Percentiles rank a stretch among this genome's conserved stretches.
Evolutionary conservation across 2,329 filamentous ascomycete species (phyloP).

Genomic region (Zymoseptoria ardabiliae): DNA sequence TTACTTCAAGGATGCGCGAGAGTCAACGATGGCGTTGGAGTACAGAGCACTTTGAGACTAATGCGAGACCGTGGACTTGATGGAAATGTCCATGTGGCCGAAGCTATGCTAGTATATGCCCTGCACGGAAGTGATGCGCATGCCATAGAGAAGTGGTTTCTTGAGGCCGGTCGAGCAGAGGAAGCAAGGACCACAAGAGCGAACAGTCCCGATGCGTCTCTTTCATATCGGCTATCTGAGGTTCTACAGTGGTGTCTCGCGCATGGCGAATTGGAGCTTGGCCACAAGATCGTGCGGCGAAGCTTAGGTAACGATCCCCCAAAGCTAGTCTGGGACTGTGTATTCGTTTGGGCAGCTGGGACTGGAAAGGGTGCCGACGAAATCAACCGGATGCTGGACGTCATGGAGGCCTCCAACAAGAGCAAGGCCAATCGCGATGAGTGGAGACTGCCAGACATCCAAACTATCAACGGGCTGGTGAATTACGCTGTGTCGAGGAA

Average conservation of each 20-base stretch:
- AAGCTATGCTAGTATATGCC: slow-evolving; percentile 47
- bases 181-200: not conserved
- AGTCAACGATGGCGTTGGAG: not conserved
- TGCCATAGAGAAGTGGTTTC: slow-evolving; percentile 60
- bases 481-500: slow-evolving; percentile 62
- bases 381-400: slow-evolving; percentile 63
- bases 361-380: slow-evolving; percentile 65
- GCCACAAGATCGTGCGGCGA: slow-evolving; percentile 49
- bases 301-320: slow-evolving; percentile 22
- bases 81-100: not conserved
- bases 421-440: slow-evolving; percentile 36
- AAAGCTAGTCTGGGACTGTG: slow-evolving; percentile 55
- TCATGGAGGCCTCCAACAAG: slow-evolving; percentile 45
- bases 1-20: not conserved
- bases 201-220: too few species aligned
- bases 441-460: slow-evolving; percentile 51
- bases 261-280: slow-evolving; percentile 56
- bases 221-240: not conserved
- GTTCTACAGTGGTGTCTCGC: slow-evolving; percentile 20
- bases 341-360: slow-evolving; percentile 68
- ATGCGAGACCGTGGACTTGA: not conserved
- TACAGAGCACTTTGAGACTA: not conserved
- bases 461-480: slow-evolving; percentile 71
- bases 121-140: slow-evolving; percentile 49
- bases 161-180: slow-evolving; percentile 26